These are phyloP conservation scores for Amanita phalloides DNA, from an alignment of 768 basidiomycete species.

Conservation along the genomic window DNA sequence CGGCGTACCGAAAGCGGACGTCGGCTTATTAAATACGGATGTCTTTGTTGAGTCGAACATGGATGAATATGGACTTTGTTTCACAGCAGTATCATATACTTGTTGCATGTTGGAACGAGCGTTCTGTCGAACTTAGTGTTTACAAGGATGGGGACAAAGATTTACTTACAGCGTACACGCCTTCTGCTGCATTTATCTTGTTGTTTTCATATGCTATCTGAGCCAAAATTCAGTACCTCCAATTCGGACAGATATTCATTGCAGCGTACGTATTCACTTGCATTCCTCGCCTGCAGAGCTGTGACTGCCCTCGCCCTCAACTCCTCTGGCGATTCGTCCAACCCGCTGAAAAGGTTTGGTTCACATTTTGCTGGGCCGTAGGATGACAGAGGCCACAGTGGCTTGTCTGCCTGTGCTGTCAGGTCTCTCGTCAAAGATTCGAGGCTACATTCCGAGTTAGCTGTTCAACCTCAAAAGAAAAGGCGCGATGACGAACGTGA, in stretches of 20 bases:
- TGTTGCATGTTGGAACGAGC: conserved; percentile 37
- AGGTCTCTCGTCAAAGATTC: conserved; percentile 61
- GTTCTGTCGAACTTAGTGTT: conserved; percentile 19
- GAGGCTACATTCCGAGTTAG: conserved; percentile 26
- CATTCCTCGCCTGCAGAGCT: conserved; percentile 42
- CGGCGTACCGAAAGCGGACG: conserved; percentile 27
- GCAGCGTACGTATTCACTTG: conserved; percentile 59
- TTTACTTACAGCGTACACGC: conserved; percentile 26
- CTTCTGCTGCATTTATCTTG: conserved; percentile 42
- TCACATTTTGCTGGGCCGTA: conserved; percentile 74
- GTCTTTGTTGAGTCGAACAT: conserved; percentile 8
- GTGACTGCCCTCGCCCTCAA: conserved; percentile 53
- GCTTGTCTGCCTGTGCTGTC: conserved; percentile 49
- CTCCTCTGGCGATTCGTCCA: conserved; percentile 76
- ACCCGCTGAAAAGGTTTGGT: conserved; percentile 46
- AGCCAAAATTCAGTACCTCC: neutral
- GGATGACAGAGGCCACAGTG: conserved; percentile 68
- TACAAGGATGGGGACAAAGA: neutral
- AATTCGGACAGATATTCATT: neutral
- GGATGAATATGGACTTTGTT: conserved; percentile 22
- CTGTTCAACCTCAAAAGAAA: neutral
- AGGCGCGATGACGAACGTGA: conserved; percentile 22
- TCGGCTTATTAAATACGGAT: conserved; percentile 20
- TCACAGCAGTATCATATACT: conserved; percentile 41
- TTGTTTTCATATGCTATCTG: conserved; percentile 44